phyloP scores from a whole-genome alignment of 2,329 filamentous ascomycete species.

The Colletotrichum sp. region DNA sequence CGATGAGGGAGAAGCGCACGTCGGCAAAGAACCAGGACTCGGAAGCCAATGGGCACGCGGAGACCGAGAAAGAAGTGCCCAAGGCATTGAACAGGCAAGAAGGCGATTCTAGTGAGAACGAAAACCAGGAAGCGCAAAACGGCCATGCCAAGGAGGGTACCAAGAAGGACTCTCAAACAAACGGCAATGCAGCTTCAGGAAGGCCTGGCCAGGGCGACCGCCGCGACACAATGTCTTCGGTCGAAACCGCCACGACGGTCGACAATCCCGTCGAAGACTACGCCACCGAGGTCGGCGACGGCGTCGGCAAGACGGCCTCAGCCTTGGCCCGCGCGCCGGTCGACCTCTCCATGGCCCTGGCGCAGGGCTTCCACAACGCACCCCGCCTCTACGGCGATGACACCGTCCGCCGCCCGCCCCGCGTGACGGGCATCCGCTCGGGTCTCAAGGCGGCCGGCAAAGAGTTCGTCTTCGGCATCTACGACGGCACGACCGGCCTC shows the following conservation, averaged over 20 bases:
- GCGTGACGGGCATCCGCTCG: conserved; percentile 69
- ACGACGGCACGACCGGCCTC: conserved; percentile 69
- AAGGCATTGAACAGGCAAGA: background rate
- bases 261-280: conserved; percentile 44
- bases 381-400: conserved; percentile 73
- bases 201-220: conserved; percentile 6
- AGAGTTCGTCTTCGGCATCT: conserved; percentile 68
- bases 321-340: conserved; percentile 63
- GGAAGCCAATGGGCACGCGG: conserved; percentile 13
- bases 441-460: conserved; percentile 65
- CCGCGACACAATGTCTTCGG: conserved; percentile 22
- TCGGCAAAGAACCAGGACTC: background rate
- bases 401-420: conserved; percentile 67
- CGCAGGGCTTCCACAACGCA: conserved; percentile 74
- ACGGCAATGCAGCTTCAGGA: background rate
- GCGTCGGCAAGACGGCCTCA: conserved; percentile 53
- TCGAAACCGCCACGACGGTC: conserved; percentile 19
- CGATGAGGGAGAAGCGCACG: conserved; percentile 27
- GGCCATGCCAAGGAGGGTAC: background rate
- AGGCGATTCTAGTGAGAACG: background rate
- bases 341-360: conserved; percentile 64
- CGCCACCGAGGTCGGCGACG: conserved; percentile 55
- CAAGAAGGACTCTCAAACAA: background rate
- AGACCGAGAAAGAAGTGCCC: conserved; percentile 5
- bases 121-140: background rate